Conservation (phyloP, 2,329 filamentous ascomycete genomes). For the Dendryphion nanum region DNA sequence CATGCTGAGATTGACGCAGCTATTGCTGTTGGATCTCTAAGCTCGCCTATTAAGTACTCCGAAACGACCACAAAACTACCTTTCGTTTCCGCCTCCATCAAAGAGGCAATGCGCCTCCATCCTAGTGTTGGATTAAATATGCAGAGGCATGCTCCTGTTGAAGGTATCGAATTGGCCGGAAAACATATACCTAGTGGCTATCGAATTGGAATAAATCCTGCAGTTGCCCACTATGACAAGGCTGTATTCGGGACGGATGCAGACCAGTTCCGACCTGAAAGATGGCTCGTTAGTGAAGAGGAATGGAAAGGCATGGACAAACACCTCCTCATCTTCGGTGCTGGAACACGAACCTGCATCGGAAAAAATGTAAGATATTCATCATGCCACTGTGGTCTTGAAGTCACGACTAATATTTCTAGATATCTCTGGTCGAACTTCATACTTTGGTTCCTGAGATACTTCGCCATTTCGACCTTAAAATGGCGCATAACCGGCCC, state of each 20-base stretch:
- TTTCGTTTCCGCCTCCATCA: constrained; percentile 34
- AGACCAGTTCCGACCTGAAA: constrained; percentile 47
- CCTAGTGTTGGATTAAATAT: constrained; percentile 18
- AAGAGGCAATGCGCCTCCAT: constrained; percentile 20
- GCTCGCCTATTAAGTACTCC: constrained; percentile 16
- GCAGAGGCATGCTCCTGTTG: constrained; percentile 23
- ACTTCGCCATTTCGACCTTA: constrained; percentile 12
- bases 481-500: constrained; percentile 12
- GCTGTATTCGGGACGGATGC: constrained; percentile 47
- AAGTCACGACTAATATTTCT: not conserved
- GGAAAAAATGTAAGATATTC: constrained; percentile 16
- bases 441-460: constrained; percentile 15
- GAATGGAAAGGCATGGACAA: constrained; percentile 17
- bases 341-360: constrained; percentile 20
- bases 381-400: not conserved
- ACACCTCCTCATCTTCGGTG: constrained; percentile 13
- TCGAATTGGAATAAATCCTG: constrained; percentile 36
- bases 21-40: constrained; percentile 6
- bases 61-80: constrained; percentile 18
- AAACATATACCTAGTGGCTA: constrained; percentile 35
- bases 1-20: constrained; percentile 16
- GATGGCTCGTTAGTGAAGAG: constrained; percentile 43
- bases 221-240: constrained; percentile 40
- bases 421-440: constrained; percentile 15
- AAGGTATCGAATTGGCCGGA: constrained; percentile 14